Percentiles rank a stretch among this genome's conserved stretches.
Conservation (phyloP, 2,329 filamentous ascomycete genomes). For the Colletotrichum magnum region DNA sequence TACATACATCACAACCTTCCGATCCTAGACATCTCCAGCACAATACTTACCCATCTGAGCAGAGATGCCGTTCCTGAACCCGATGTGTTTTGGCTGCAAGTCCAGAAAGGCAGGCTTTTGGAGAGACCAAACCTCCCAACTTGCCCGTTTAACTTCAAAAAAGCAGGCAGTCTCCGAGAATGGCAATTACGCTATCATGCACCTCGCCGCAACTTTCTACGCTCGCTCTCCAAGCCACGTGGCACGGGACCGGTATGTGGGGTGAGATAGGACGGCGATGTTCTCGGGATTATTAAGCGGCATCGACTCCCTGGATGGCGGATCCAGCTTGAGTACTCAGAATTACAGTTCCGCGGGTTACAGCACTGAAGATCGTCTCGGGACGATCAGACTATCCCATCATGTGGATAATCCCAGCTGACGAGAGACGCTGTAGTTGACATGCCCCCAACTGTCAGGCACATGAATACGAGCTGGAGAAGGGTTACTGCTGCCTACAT, state of each 20-base stretch:
- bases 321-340: neutral
- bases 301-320: neutral
- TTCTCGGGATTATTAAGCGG: neutral
- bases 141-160: neutral
- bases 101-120: conserved; percentile 2
- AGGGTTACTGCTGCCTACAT: no score
- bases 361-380: neutral
- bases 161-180: neutral
- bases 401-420: no score
- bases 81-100: neutral
- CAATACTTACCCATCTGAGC: conserved; percentile 3
- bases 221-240: neutral
- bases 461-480: no score
- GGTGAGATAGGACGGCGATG: neutral
- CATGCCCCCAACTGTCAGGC: no score
- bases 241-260: neutral
- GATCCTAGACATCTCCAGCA: conserved; percentile 1
- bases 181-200: neutral
- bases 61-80: neutral
- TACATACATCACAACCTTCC: neutral
- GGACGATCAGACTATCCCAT: no score
- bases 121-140: neutral
- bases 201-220: conserved; percentile 5
- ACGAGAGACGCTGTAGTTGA: no score
- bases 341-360: neutral